phyloP scores from a whole-genome alignment of 2,329 filamentous ascomycete species.

The Hymenoscyphus linearis region DNA sequence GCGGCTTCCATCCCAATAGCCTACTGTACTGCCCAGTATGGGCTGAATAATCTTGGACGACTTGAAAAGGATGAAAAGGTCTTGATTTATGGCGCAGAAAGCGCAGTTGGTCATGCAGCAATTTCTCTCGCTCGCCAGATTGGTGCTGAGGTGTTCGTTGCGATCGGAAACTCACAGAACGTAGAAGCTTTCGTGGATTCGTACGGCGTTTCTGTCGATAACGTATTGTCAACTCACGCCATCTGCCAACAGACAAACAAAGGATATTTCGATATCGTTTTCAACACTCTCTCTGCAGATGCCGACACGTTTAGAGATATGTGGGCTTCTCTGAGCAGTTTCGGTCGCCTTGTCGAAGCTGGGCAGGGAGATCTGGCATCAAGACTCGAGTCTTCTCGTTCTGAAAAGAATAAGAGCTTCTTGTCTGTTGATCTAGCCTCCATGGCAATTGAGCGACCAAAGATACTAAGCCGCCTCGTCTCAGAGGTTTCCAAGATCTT shows the following conservation, averaged over 20 bases:
- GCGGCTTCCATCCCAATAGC: slow-evolving; percentile 25
- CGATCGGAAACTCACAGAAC: slow-evolving; percentile 20
- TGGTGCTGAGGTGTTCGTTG: slow-evolving; percentile 28
- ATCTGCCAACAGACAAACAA: slow-evolving; percentile 22
- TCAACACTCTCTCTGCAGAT: slow-evolving; percentile 26
- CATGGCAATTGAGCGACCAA: slow-evolving; percentile 39
- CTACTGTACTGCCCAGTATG: slow-evolving; percentile 27
- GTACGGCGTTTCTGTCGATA: slow-evolving; percentile 18
- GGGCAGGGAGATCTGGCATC: slow-evolving; percentile 29
- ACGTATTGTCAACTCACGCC: slow-evolving; percentile 16
- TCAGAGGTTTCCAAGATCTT: slow-evolving; percentile 35
- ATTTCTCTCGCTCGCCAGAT: slow-evolving; percentile 29
- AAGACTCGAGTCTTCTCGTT: slow-evolving; percentile 32
- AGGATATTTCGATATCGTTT: slow-evolving; percentile 29
- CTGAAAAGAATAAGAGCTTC: slow-evolving; percentile 38
- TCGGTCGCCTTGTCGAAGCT: slow-evolving; percentile 38
- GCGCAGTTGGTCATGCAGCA: slow-evolving; percentile 33
- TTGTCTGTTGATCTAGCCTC: slow-evolving; percentile 38
- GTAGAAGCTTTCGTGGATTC: slow-evolving; percentile 22
- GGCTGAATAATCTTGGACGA: slow-evolving; percentile 24
- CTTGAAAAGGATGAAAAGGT: slow-evolving; percentile 28
- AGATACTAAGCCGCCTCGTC: slow-evolving; percentile 37
- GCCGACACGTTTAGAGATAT: slow-evolving; percentile 25
- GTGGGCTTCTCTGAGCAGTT: slow-evolving; percentile 33
- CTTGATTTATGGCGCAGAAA: slow-evolving; percentile 34